phyloP scores from a whole-genome alignment of 345 rosid genomes.

The Dipteronia sinensis region DNA sequence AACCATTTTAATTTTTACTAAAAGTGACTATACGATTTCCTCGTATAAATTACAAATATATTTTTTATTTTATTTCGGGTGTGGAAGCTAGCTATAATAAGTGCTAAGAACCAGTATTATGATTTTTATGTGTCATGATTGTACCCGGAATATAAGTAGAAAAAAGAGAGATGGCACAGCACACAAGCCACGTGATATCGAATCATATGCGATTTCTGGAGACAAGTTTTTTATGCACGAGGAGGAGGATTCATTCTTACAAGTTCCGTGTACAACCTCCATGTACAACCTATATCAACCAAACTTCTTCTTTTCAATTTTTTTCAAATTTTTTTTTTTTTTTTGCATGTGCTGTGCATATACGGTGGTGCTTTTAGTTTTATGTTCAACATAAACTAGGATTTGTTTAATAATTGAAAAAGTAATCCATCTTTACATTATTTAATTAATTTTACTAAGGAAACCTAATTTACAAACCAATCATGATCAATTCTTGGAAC shows the following conservation, averaged over 20 bases:
- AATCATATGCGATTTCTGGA: slow-evolving; percentile 32
- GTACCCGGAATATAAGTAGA: slow-evolving; percentile 27
- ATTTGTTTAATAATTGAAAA: slow-evolving; percentile 11
- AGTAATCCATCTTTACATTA: slow-evolving; percentile 2
- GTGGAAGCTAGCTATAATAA: too few relatives aligned
- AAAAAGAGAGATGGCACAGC: slow-evolving; percentile 27
- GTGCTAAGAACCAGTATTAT: slow-evolving; percentile 1
- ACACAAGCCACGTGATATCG: slow-evolving; percentile 55
- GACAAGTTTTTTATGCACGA: slow-evolving; percentile 22
- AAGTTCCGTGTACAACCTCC: background rate
- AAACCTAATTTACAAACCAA: background rate
- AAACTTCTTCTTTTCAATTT: too few relatives aligned
- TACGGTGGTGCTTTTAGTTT: background rate
- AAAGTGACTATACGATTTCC: too few relatives aligned
- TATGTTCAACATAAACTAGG: background rate
- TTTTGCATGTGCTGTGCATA: slow-evolving; percentile 17
- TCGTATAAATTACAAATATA: background rate
- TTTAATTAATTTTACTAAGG: background rate
- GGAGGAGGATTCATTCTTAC: slow-evolving; percentile 14
- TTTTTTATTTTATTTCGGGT: background rate
- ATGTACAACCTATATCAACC: background rate
- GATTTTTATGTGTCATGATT: slow-evolving; percentile 34
- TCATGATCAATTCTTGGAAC: background rate
- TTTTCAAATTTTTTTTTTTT: background rate
- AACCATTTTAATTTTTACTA: too few relatives aligned